Evolutionary conservation across 345 rosid species (phyloP).

Genomic region (Bruguiera sexangula): DNA sequence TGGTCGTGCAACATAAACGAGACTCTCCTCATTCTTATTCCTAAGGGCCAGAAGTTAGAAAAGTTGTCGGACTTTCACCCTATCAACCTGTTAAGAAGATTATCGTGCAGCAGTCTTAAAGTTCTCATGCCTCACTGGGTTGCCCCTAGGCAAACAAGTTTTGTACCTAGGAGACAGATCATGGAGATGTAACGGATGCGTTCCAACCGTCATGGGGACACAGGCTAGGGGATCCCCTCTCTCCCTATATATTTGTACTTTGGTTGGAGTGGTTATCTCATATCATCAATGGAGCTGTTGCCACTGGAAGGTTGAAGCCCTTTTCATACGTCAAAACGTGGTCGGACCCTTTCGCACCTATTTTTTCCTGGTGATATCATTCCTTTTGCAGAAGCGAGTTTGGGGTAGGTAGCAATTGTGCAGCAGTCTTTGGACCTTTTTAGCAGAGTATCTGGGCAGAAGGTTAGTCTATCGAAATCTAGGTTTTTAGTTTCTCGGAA

Average conservation of each 20-base stretch:
- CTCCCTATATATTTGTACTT: background rate
- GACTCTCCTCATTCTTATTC: background rate
- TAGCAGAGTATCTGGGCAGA: background rate
- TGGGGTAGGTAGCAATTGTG: background rate
- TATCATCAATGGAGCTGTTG: background rate
- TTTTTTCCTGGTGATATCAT: conserved; percentile 2
- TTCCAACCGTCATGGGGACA: background rate
- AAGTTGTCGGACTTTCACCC: background rate
- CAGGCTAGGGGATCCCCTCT: background rate
- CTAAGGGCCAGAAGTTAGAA: background rate
- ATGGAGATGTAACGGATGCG: background rate
- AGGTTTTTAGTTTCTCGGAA: background rate
- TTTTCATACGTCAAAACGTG: background rate
- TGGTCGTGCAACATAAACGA: background rate
- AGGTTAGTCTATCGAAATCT: background rate
- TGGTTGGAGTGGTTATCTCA: background rate
- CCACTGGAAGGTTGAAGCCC: background rate
- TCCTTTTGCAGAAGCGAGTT: background rate
- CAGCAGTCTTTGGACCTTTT: background rate
- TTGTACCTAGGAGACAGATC: background rate
- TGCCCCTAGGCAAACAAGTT: background rate
- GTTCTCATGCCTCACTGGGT: background rate
- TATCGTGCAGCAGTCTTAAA: background rate
- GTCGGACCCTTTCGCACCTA: background rate
- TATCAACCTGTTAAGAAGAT: background rate